Base-by-base conservation (phyloP, 2,329 filamentous ascomycete species). In the Scopulariopsis brevicaulis region DNA sequence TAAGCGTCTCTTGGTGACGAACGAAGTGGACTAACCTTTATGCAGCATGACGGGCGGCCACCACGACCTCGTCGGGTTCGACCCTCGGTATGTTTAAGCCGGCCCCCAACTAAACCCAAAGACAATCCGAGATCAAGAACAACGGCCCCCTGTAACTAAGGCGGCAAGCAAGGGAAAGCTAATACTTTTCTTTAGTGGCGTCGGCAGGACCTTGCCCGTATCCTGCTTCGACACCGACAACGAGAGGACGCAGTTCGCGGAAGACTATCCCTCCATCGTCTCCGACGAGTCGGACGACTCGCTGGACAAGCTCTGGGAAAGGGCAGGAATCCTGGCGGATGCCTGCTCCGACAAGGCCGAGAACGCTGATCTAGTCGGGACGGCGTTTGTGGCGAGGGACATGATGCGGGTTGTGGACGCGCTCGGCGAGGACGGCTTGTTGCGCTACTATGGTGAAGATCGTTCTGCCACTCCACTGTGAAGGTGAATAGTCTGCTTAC, bases 401-500 rank as follows among this genome's bases (percentile, higher is more conserved):
- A 66, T 74, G 64, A 68, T 75, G 57, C 55, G 63, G 5, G 68
- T 73, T 15, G 70, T 71, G 1, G 72, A 75, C 57, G 67, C 67
- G 10, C 64, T 74, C 8, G 67, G 64, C 1, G 68, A 71, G 25
- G 72, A 73, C 57, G 69, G 70, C 24, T 53, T 73, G 63, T 59
- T 74, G 6, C 63, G 70, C 52, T 73, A 67, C 57, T 73, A 65
- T 65, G 71, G 71, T 69, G 34, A 59, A 65, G 15, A 18, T 18
- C 3, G 6, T 43, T 43, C 18, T 2, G 7, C 18, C 7, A 18
- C 15, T 12, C 40, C 2, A n/a, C 15, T n/a, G 2, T 46, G 14
- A n/a, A n/a, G 11, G 40, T n/a, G 40, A n/a, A 46, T 18, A 18
- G 40, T 18, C 15, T 18, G 40, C 40, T 46, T 46, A 46, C 18